A percentile compares a stretch with the other conserved stretches of the same genome.
phyloP scores from a whole-genome alignment of 768 basidiomycete genomes.

The Panaeolus papilionaceus region DNA sequence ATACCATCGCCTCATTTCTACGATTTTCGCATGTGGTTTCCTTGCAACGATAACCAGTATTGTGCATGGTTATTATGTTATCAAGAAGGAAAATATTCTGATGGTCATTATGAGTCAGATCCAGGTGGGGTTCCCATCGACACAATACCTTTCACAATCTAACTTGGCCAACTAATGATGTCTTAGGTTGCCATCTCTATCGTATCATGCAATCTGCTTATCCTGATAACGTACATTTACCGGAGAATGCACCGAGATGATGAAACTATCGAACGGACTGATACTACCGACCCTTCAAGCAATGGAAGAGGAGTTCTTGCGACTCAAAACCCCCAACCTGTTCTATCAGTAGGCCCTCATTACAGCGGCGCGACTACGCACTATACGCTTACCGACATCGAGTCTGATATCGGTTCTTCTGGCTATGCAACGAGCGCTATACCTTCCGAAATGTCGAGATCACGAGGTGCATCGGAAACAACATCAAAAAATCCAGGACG shows the following conservation, averaged over 20 bases:
- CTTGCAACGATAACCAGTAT: conserved; percentile 14
- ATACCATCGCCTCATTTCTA: conserved; percentile 8
- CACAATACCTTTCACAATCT: background rate
- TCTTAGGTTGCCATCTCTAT: conserved; percentile 13
- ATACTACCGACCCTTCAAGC: background rate
- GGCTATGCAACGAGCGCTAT: background rate
- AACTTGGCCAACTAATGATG: too few species aligned
- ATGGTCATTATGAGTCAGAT: conserved; percentile 6
- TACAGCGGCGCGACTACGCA: background rate
- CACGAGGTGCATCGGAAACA: background rate
- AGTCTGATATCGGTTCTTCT: background rate
- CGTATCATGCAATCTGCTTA: conserved; percentile 10
- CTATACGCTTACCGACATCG: background rate
- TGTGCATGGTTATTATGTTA: conserved; percentile 2
- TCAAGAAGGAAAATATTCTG: background rate
- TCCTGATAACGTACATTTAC: conserved; percentile 16
- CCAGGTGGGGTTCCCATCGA: background rate
- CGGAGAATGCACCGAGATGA: conserved; percentile 4
- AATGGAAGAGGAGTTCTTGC: conserved; percentile 1
- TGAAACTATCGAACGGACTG: background rate
- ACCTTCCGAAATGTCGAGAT: background rate
- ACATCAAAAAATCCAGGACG: background rate
- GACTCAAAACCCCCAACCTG: background rate
- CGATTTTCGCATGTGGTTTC: conserved; percentile 9
- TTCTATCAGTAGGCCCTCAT: background rate